Evolutionary conservation across 768 basidiomycete genomes (phyloP), one percentile per base, ranked within the genome.

Genomic region (Mycena filopes): DNA sequence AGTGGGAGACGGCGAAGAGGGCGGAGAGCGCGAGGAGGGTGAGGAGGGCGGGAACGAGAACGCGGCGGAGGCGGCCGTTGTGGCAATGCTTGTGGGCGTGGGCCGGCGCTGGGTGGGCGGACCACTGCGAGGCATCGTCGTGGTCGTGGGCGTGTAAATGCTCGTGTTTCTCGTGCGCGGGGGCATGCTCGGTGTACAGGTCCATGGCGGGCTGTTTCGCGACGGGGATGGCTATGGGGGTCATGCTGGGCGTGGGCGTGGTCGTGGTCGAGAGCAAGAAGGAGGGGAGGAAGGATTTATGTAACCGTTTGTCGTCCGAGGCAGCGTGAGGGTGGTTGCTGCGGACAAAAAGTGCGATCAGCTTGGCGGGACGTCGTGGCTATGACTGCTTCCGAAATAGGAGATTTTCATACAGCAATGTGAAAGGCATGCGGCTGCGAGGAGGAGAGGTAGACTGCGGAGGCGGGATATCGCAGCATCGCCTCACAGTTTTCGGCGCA

Each of bases 31-130:
- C 70, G 21, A 83, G 62, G 41, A 83, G 59, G 0, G 71, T 61
- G 42, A 79, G 66, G 1, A 80, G 63, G 9, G 78, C 68, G 2
- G 82, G 80, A 11, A 81, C 46, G 20, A 84, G 65, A 43, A 84
- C 56, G 23, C 71, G 76, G 21, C 73, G 74, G 29, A 79, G 55
- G n/a, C 75, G 72, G 11, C 71, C 70, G 51, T 71, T 69, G 58
- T 81, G 78, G 64, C 76, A 80, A 11, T 73, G 66, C 28, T 67
- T 73, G 49, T 81, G n/a, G n/a, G n/a, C n/a, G n/a, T n/a, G n/a
- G 79, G 29, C 54, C 21, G 16, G 29, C 40, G 45, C 12, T 4
- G 58, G 21, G 21, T 53, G 65, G 11, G n/a, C 2, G n/a, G 60
- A 54, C 66, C 66, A 67, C 36, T 63, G 65, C n/a, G 33, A 38